A percentile compares a stretch with the other conserved stretches of the same genome.
phyloP scores from a whole-genome alignment of 163 green algal genomes.

The Picocystis sp. region DNA sequence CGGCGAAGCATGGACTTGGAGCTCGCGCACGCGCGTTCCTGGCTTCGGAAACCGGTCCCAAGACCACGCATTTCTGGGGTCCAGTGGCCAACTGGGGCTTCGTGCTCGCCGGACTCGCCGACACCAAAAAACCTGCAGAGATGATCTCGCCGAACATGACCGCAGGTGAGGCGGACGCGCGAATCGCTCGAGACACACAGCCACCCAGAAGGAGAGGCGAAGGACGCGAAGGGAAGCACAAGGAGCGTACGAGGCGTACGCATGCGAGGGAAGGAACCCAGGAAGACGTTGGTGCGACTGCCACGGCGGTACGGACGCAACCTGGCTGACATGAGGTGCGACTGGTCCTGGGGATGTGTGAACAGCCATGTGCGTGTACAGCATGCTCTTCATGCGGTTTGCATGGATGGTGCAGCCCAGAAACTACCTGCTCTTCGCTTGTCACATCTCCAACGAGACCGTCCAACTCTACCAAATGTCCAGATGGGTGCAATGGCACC shows the following conservation, averaged over 20 bases:
- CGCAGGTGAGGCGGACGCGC: constrained; percentile 1
- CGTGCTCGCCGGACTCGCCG: constrained; percentile 31
- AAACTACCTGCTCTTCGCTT: constrained; percentile 62
- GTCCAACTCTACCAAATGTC: constrained; percentile 56
- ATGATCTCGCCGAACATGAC: constrained; percentile 49
- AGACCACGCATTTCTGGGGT: constrained; percentile 65
- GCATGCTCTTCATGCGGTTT: constrained; percentile 66
- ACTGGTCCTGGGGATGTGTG: neutral
- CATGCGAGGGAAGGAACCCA: no score
- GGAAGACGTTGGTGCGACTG: no score
- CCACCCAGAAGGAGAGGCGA: no score
- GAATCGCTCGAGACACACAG: no score
- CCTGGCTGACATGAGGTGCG: constrained; percentile 1
- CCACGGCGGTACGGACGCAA: no score
- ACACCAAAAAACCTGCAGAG: constrained; percentile 43
- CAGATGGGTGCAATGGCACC: constrained; percentile 21
- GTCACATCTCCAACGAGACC: constrained; percentile 50
- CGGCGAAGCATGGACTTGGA: no score
- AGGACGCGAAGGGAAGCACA: no score
- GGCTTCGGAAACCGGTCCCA: constrained; percentile 29
- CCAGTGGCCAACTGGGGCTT: constrained; percentile 67
- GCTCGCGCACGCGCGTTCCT: no score
- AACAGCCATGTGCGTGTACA: constrained; percentile 48
- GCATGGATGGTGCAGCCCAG: constrained; percentile 49
- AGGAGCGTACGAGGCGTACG: no score